Percentiles rank a stretch among this genome's conserved stretches.
phyloP scores from a whole-genome alignment of 768 basidiomycete species.

The Pisolithus orientalis region DNA sequence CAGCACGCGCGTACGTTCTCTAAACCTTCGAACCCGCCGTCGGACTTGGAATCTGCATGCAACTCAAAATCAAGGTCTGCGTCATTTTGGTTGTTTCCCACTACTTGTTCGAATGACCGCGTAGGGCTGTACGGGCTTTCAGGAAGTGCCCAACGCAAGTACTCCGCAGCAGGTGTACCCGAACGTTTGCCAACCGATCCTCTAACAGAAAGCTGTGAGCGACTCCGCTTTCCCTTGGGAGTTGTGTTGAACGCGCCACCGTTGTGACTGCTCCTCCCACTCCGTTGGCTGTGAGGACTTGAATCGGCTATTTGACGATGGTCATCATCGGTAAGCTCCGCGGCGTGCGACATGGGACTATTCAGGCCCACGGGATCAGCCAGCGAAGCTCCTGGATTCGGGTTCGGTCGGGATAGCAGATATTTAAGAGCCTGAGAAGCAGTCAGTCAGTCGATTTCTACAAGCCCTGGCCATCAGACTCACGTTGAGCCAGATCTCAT shows the following conservation, averaged over 20 bases:
- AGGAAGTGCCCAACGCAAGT: constrained; percentile 70
- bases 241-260: constrained; percentile 70
- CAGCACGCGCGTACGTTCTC: constrained; percentile 95
- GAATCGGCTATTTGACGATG: constrained; percentile 41
- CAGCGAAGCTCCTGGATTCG: constrained; percentile 17
- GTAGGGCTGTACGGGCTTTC: constrained; percentile 76
- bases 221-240: constrained; percentile 70
- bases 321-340: constrained; percentile 47
- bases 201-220: constrained; percentile 66
- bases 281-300: constrained; percentile 73
- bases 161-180: constrained; percentile 90
- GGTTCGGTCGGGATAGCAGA: constrained; percentile 64
- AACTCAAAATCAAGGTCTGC: constrained; percentile 80
- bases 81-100: constrained; percentile 34
- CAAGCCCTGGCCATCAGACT: constrained; percentile 20
- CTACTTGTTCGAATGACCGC: constrained; percentile 58
- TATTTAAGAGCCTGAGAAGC: constrained; percentile 77
- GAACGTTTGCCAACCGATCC: constrained; percentile 79
- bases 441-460: constrained; percentile 4
- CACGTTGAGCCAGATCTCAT: constrained; percentile 95
- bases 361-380: constrained; percentile 27
- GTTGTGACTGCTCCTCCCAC: constrained; percentile 50
- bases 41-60: constrained; percentile 64
- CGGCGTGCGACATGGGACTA: constrained; percentile 43
- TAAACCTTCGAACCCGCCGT: constrained; percentile 83